Evolutionary conservation across 1,284 basidiomycete genomes (phyloP).

Genomic region (Anthracocystis setariae): DNA sequence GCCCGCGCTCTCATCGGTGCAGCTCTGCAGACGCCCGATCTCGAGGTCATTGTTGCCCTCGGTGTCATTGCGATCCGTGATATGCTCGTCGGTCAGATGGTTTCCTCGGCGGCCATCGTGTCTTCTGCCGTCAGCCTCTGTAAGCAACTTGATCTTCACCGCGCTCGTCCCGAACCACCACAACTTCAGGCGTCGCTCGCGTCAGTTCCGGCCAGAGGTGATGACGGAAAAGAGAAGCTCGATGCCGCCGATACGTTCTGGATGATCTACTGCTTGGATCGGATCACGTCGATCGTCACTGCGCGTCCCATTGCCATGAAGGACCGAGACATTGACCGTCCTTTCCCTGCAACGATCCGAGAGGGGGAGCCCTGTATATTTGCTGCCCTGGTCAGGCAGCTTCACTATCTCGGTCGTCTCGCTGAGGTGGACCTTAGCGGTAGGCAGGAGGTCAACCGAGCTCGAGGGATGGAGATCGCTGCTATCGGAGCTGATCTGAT

Average conservation of each 20-base stretch:
- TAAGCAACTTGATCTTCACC: slow-evolving; percentile 41
- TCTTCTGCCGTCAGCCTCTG: slow-evolving; percentile 34
- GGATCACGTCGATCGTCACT: slow-evolving; percentile 37
- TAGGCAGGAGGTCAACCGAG: slow-evolving; percentile 9
- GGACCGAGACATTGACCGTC: slow-evolving; percentile 36
- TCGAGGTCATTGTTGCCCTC: slow-evolving; percentile 36
- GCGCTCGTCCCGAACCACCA: slow-evolving; percentile 5
- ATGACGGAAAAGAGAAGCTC: slow-evolving; percentile 2
- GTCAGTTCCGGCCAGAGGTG: slow-evolving; percentile 1
- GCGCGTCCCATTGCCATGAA: slow-evolving; percentile 35
- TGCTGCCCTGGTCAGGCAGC: slow-evolving; percentile 40
- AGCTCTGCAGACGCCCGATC: slow-evolving; percentile 22
- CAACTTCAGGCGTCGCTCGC: slow-evolving; percentile 10
- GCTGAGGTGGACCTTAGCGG: slow-evolving; percentile 14
- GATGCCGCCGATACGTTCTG: slow-evolving; percentile 27
- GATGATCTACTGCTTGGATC: slow-evolving; percentile 42
- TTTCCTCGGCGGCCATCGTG: slow-evolving; percentile 29
- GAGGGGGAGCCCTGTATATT: slow-evolving; percentile 41
- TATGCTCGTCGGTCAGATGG: slow-evolving; percentile 27
- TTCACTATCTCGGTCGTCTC: slow-evolving; percentile 36
- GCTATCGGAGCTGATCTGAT: slow-evolving; percentile 31
- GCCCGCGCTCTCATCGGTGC: slow-evolving; percentile 36
- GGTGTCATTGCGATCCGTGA: slow-evolving; percentile 41
- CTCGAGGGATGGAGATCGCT: slow-evolving; percentile 20
- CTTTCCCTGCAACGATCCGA: slow-evolving; percentile 27